These are phyloP conservation scores for Lycium barbarum DNA, from an alignment of 257 asterid species.

Conservation along the genomic window DNA sequence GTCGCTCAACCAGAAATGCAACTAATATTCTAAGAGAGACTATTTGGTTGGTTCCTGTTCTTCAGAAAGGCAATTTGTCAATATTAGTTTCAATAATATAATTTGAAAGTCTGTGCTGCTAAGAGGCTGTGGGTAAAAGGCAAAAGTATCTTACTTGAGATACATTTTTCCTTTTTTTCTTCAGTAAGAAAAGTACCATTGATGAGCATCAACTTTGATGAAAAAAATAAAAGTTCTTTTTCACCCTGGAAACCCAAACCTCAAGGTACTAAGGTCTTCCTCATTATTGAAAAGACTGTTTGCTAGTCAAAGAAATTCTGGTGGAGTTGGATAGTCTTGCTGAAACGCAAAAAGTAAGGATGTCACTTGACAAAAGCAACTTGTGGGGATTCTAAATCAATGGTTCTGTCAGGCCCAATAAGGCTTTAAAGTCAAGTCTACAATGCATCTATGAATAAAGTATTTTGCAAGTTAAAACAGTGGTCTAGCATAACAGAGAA, in stretches of 20 bases:
- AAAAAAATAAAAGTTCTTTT: background rate
- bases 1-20: background rate
- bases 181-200: conserved; percentile 8
- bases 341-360: background rate
- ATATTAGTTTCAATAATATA: background rate
- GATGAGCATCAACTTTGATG: conserved; percentile 17
- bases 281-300: background rate
- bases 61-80: background rate
- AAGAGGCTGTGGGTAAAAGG: background rate
- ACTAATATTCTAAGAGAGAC: conserved; percentile 12
- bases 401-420: conserved; percentile 19
- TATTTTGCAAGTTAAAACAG: conserved; percentile 12
- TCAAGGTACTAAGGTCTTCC: conserved; percentile 3
- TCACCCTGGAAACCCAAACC: conserved; percentile 16
- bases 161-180: background rate
- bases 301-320: conserved; percentile 9
- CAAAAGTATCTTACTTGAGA: conserved; percentile 15
- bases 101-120: background rate
- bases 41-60: background rate
- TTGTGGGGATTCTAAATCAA: background rate
- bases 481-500: background rate
- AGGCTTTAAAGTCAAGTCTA: background rate
- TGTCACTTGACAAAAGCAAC: conserved; percentile 14
- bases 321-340: conserved; percentile 26
- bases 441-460: conserved; percentile 4